Base-by-base conservation (phyloP, 345 rosid genomes). In the Camelina hispida region DNA sequence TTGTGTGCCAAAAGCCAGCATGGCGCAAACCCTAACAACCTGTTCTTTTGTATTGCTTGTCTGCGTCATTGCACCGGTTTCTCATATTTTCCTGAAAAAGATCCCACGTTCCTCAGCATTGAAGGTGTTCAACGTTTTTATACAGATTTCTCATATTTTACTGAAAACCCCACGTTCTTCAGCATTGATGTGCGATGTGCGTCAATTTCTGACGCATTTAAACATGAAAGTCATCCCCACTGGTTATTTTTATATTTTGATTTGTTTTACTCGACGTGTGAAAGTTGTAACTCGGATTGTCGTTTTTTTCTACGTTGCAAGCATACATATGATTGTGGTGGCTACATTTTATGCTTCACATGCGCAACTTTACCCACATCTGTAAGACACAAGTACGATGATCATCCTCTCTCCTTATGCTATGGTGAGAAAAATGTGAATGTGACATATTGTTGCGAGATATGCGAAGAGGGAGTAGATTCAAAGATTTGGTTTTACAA, bases 221-320 rank as follows among this genome's bases (percentile, higher is more conserved):
- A 60, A 22, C 67, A 71, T 71, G 75, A 60, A 35, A 71, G 66
- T 1, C 67, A 60, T 60, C 50, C 35, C n/a, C 75, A 71, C 37
- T 3, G 5, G 38, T 71, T 59, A 32, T 22, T 71, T 10, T 43
- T 65, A 5, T 0, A 0, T 62, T 0, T 1, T 6, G 0, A 38
- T 14, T 3, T 0, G 9, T 2, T 0, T 1, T 3, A 1, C 11
- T 15, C 1, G 9, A 47, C 1, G 12, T 59, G 65, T 46, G 20
- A 58, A 0, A 7, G 8, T 48, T 71, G 75, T 71, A 50, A n/a
- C 14, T 22, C 4, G 67, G 0, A 0, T 2, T 10, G 3, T 9
- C 1, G 3, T 0, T 0, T 9, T 1, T 16, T 4, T 60, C 52
- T 71, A 50, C 25, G 16, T 37, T 71, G 75, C 16, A 37, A 0